Evolutionary conservation across 371 early-diverging fungal species (phyloP).

Genomic region (Lichtheimia ornata): DNA sequence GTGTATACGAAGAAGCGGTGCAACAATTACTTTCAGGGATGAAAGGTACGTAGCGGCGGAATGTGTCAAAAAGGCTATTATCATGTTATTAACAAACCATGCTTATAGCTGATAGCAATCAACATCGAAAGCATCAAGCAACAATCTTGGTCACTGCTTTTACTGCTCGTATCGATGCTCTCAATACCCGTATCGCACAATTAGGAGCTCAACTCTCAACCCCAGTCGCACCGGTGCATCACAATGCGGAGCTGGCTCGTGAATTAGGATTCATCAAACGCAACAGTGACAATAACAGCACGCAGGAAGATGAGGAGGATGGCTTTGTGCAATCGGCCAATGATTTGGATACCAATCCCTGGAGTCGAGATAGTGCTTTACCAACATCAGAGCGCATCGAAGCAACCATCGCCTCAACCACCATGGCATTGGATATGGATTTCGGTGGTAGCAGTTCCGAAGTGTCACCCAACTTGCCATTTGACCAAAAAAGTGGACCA

Average conservation of each 20-base stretch:
- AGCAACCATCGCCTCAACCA: not conserved
- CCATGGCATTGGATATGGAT: not conserved
- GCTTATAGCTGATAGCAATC: constrained; percentile 53
- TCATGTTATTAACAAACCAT: not conserved
- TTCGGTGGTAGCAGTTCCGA: too few relatives aligned
- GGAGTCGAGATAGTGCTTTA: constrained; percentile 27
- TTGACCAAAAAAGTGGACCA: constrained; percentile 2
- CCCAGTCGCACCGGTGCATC: constrained; percentile 30
- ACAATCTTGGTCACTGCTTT: constrained; percentile 44
- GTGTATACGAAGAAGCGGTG: constrained; percentile 60
- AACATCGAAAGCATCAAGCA: constrained; percentile 53
- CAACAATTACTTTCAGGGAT: constrained; percentile 61
- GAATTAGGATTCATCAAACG: constrained; percentile 31
- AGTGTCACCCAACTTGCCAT: too few relatives aligned
- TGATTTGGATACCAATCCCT: constrained; percentile 44
- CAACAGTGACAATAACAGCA: not conserved
- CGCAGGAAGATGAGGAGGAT: not conserved
- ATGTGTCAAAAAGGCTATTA: too few relatives aligned
- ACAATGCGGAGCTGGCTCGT: constrained; percentile 42
- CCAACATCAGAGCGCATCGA: not conserved
- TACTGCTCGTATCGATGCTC: constrained; percentile 53
- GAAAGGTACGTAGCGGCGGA: constrained; percentile 44
- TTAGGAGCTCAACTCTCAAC: constrained; percentile 30
- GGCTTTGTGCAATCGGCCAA: not conserved
- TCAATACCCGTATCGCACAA: constrained; percentile 28